Base-by-base conservation (phyloP, 352 stramenopile species). In the Pythium dissotocum region DNA sequence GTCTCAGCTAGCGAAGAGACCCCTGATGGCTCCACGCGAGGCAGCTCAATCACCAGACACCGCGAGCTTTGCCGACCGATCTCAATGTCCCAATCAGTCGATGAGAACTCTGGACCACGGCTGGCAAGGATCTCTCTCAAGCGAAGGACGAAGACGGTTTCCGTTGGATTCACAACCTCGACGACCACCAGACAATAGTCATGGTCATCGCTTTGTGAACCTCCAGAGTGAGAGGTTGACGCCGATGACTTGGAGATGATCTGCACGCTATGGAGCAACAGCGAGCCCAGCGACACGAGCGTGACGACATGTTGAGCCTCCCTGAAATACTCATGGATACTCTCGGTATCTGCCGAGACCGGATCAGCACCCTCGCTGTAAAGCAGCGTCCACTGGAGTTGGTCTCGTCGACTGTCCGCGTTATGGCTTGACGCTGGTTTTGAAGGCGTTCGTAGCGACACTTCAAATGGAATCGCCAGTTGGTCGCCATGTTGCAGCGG, bases 151-250 rank as follows among this genome's bases (percentile, higher is more conserved):
- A 93, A 93, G 4, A 76, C 78, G 6, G 83, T 93, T 73, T 91
- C 83, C 0, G 83, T 91, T 0, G 82, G 85, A 65, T 93, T 93
- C 30, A 77, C 67, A 2, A 93, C 58, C 24, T 93, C 74, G 7
- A 89, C 69, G 6, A 87, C 58, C 26, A 89, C 66, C 33, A 78
- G 46, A 38, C 77, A 87, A 63, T 77, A 75, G 28, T 63, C 72
- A 62, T 90, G 76, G 61, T 93, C 82, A 32, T 42, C 55, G 32
- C 55, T 12, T 4, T 44, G 32, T n/a, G 10, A 44, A 5, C 28
- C 12, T 24, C 6, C 49, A 8, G 16, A n/a, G 42, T 49, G 42
- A 26, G 42, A 49, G 24, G 24, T 21, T 24, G 10, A 6, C 30
- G 52, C 13, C 4, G 57, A 65, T 13, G 21, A 46, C 42, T 51